Conservation (phyloP, 1,284 basidiomycete species). For the Ceratobasidium sp. region DNA sequence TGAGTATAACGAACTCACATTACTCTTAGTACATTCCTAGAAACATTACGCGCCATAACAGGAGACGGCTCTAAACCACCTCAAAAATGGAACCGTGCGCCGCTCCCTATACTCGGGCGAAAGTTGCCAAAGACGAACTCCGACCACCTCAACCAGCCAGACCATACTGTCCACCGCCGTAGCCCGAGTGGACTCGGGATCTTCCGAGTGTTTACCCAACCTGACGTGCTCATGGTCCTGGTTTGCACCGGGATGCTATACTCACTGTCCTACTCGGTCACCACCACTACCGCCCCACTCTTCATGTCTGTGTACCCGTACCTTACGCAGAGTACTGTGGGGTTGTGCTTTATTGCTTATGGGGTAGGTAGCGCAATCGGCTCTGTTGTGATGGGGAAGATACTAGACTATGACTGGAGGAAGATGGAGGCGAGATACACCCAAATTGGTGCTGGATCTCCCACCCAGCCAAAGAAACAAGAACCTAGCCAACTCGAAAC, state of each 20-base stretch:
- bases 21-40: slow-evolving; percentile 66
- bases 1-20: background rate
- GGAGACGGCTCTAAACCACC: slow-evolving; percentile 55
- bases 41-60: slow-evolving; percentile 66
- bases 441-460: slow-evolving; percentile 14
- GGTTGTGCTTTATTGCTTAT: slow-evolving; percentile 77
- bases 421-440: slow-evolving; percentile 41
- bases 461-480: slow-evolving; percentile 25
- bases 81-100: slow-evolving; percentile 57
- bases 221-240: slow-evolving; percentile 75
- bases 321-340: slow-evolving; percentile 72
- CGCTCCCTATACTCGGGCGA: slow-evolving; percentile 32
- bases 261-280: slow-evolving; percentile 74
- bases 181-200: slow-evolving; percentile 52
- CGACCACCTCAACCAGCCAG: slow-evolving; percentile 54
- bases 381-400: slow-evolving; percentile 53
- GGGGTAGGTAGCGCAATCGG: slow-evolving; percentile 59
- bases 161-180: slow-evolving; percentile 4
- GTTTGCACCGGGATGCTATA: slow-evolving; percentile 70
- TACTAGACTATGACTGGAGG: slow-evolving; percentile 53
- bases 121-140: slow-evolving; percentile 42
- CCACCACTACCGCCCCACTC: slow-evolving; percentile 73
- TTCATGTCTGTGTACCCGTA: slow-evolving; percentile 71
- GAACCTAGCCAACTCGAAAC: slow-evolving; percentile 27
- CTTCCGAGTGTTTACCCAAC: slow-evolving; percentile 68